A percentile compares a stretch with the other conserved stretches of the same genome.
phyloP scores from a whole-genome alignment of 2,329 filamentous ascomycete species.

The Colletotrichum sp. region DNA sequence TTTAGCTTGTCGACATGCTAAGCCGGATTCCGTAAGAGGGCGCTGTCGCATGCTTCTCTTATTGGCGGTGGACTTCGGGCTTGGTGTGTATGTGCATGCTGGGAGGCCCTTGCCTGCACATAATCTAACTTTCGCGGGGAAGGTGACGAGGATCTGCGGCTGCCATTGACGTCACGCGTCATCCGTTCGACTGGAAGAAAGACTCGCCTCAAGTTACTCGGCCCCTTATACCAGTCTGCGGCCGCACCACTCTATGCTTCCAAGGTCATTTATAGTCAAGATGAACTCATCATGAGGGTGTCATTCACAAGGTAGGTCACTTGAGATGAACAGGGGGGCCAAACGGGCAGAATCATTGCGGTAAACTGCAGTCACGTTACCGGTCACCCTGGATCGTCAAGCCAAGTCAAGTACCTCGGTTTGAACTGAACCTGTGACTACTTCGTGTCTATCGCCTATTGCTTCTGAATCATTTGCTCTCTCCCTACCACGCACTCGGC shows the following conservation, averaged over 20 bases:
- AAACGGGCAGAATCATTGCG: neutral
- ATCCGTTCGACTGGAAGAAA: neutral
- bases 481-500: neutral
- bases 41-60: neutral
- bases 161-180: conserved; percentile 14
- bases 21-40: neutral
- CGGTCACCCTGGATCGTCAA: neutral
- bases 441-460: neutral
- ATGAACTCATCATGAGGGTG: neutral
- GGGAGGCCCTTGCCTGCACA: neutral
- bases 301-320: neutral
- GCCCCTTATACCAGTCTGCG: neutral
- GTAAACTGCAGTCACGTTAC: neutral
- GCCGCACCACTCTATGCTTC: neutral
- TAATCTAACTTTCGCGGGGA: neutral
- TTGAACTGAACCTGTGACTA: neutral
- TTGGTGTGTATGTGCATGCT: neutral
- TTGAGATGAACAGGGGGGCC: neutral
- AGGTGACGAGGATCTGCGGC: conserved; percentile 1
- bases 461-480: neutral
- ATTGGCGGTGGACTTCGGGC: neutral
- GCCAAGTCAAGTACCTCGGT: neutral
- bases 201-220: neutral
- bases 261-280: neutral
- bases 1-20: neutral